phyloP scores from a whole-genome alignment of 805 yeast species.

The Dipodascus geniculatus region DNA sequence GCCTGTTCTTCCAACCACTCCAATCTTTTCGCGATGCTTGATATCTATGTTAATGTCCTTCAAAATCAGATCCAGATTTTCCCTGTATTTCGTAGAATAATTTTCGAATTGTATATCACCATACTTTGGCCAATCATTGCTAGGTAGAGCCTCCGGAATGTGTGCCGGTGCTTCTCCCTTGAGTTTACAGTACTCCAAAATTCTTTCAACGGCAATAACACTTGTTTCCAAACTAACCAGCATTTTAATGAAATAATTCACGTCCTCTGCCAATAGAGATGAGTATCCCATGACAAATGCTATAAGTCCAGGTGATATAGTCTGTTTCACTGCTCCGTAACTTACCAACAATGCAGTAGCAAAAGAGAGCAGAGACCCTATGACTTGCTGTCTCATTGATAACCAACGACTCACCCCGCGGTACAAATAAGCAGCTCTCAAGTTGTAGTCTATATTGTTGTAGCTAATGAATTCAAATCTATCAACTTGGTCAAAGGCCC shows the following conservation, averaged over 20 bases:
- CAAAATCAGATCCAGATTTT: conserved; percentile 59
- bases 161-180: conserved; percentile 56
- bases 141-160: conserved; percentile 52
- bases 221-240: conserved; percentile 88
- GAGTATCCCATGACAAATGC: conserved; percentile 86
- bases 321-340: conserved; percentile 40
- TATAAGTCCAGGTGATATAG: conserved; percentile 73
- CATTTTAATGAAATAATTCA: conserved; percentile 87
- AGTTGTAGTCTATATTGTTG: conserved; percentile 48
- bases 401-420: conserved; percentile 86
- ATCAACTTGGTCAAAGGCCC: conserved; percentile 58
- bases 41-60: conserved; percentile 52
- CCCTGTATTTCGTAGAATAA: conserved; percentile 61
- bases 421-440: conserved; percentile 75
- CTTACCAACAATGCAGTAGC: conserved; percentile 70
- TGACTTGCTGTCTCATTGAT: conserved; percentile 72
- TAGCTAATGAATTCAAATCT: conserved; percentile 44
- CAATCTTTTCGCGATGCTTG: conserved; percentile 64
- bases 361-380: conserved; percentile 72
- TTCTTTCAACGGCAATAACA: conserved; percentile 74
- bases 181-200: conserved; percentile 24
- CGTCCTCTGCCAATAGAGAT: conserved; percentile 69
- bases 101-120: conserved; percentile 55
- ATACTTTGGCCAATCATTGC: conserved; percentile 52
- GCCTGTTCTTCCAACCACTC: conserved; percentile 86